Evolutionary conservation across 1,284 basidiomycete genomes (phyloP).

Genomic region (Ustilago sp.): DNA sequence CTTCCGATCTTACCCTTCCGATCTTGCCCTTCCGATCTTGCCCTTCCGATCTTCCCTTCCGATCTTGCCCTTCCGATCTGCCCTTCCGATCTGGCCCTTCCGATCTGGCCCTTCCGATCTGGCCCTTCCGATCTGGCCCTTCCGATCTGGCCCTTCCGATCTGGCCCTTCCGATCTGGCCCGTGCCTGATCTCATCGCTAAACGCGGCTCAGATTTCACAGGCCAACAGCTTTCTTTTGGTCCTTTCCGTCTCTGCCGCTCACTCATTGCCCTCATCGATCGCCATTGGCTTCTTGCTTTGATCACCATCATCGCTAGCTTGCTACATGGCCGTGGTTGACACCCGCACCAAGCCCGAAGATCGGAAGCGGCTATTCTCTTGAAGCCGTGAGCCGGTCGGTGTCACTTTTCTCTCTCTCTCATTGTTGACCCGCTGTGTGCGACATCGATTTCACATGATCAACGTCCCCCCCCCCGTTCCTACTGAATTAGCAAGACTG

Average conservation of each 20-base stretch:
- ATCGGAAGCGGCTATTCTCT: slow-evolving; percentile 14
- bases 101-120: no score
- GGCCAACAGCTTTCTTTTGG: neutral
- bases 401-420: neutral
- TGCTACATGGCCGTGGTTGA: neutral
- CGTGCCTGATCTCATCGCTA: neutral
- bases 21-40: no score
- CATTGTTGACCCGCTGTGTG: neutral
- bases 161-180: slow-evolving; percentile 30
- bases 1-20: no score
- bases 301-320: neutral
- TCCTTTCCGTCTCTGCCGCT: neutral
- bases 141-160: no score
- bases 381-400: slow-evolving; percentile 10
- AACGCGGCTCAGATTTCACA: slow-evolving; percentile 8
- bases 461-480: neutral
- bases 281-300: neutral
- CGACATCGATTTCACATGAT: slow-evolving; percentile 14
- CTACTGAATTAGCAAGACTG: slow-evolving; percentile 3
- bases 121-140: no score
- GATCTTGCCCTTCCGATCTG: no score
- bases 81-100: no score
- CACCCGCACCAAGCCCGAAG: slow-evolving; percentile 11
- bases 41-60: no score
- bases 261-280: neutral